These are phyloP conservation scores for Salix viminalis DNA, from an alignment of 345 rosid genomes.

Conservation along the genomic window DNA sequence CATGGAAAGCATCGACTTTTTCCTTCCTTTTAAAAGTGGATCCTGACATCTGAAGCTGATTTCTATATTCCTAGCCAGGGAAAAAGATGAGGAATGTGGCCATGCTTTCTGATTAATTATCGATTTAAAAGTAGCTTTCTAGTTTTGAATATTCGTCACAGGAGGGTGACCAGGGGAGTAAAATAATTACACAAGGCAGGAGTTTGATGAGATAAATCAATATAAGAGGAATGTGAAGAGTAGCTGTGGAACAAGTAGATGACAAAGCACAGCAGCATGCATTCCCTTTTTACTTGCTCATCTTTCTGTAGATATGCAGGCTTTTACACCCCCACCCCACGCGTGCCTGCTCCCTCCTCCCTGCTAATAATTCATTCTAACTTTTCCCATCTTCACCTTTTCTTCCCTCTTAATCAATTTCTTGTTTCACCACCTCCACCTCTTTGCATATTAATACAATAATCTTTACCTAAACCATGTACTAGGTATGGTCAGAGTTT, in stretches of 20 bases:
- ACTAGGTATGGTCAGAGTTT: too few relatives aligned
- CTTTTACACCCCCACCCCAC: constrained; percentile 31
- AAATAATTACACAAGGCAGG: background rate
- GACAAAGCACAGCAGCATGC: constrained; percentile 26
- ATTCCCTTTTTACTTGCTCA: background rate
- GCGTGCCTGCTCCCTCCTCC: constrained; percentile 25
- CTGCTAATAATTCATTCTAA: constrained; percentile 2
- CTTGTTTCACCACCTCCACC: background rate
- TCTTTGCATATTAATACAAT: background rate
- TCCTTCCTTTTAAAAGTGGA: background rate
- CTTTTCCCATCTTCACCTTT: background rate
- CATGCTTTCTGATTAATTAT: background rate
- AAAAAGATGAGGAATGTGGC: background rate
- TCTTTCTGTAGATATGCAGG: constrained; percentile 26
- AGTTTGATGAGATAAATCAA: background rate
- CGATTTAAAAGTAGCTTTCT: background rate
- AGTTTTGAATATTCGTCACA: background rate
- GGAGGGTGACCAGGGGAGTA: background rate
- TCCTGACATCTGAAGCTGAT: constrained; percentile 13
- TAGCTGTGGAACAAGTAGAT: constrained; percentile 21
- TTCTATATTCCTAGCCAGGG: background rate
- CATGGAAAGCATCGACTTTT: background rate
- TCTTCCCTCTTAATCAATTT: background rate
- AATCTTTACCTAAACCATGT: background rate
- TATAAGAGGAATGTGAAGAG: constrained; percentile 8